Conservation (phyloP, 306 rosid species). For the Mimosa bimucronata region DNA sequence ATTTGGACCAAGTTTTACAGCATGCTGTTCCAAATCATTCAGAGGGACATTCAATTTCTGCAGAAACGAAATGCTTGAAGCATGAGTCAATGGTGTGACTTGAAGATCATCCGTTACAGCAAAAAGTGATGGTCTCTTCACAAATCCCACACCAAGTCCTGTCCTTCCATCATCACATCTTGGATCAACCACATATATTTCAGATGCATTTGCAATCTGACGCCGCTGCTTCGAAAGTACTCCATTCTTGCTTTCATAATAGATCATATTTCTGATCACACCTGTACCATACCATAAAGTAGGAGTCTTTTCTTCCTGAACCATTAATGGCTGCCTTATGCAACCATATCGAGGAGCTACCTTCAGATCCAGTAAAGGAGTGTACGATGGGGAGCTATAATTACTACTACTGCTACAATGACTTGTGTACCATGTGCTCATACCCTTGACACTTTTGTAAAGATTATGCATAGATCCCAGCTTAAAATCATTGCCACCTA, state of each 20-base stretch:
- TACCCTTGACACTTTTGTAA: conserved; percentile 19
- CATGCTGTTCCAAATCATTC: neutral
- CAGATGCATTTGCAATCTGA: neutral
- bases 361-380: neutral
- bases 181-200: conserved; percentile 39
- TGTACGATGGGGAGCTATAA: neutral
- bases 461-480: conserved; percentile 25
- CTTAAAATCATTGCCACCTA: neutral
- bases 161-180: conserved; percentile 29
- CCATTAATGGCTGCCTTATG: neutral
- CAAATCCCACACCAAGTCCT: conserved; percentile 32
- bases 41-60: conserved; percentile 35
- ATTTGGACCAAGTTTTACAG: neutral
- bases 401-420: neutral
- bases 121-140: conserved; percentile 42
- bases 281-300: neutral
- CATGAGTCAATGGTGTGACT: conserved; percentile 28
- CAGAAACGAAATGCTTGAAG: conserved; percentile 35
- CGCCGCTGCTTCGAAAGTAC: neutral
- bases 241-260: neutral
- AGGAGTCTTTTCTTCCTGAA: neutral
- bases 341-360: conserved; percentile 12
- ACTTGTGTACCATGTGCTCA: neutral
- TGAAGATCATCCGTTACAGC: conserved; percentile 44
- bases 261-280: neutral